Base-by-base conservation (phyloP, 1,139 yeast species). In the Diutina sp. region DNA sequence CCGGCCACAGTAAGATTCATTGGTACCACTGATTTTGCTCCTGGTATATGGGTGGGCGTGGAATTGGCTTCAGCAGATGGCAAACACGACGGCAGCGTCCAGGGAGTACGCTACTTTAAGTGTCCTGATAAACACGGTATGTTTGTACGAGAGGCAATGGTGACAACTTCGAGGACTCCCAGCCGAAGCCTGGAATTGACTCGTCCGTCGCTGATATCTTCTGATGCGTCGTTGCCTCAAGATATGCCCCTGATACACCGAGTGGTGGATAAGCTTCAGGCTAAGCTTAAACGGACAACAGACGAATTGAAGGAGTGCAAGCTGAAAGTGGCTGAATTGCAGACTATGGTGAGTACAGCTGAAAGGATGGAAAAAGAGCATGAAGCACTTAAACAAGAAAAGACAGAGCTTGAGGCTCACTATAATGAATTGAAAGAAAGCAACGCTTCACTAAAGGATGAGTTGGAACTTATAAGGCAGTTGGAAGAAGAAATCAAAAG, bases 41-140 rank as follows among this genome's bases (percentile, higher is more conserved):
- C 77, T 0, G 90, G 90, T 0, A 63, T 62, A 1, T 91, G 98
- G 98, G 74, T 84, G 12, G 98, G 97, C 0, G 75, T 91, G 3
- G 90, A 85, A 63, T 74, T 90, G 46, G 82, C 79, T 38, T 71
- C 72, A 14, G 80, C 86, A 0, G 65, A 65, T 0, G 98, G 97
- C 1, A 87, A 85, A 67, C 90, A 91, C 63, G 81, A 90, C 64
- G 98, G 98, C 0, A 71, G 84, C 1, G 81, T 90, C 0, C 73
- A 82, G 35, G 95, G 89, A 0, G 69, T 70, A 0, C 62, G 73
- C 54, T 89, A 90, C 67, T 91, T 91, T 62, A 69, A 73, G 1
- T 78, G 89, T 50, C 63, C 63, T 14, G 60, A 65, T 30, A 59
- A 68, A 60, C 65, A 79, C 65, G 97, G 97, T 0, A 67, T 84